Conservation (phyloP, 78 protist genomes). For the Dictyostelium capitatum region DNA sequence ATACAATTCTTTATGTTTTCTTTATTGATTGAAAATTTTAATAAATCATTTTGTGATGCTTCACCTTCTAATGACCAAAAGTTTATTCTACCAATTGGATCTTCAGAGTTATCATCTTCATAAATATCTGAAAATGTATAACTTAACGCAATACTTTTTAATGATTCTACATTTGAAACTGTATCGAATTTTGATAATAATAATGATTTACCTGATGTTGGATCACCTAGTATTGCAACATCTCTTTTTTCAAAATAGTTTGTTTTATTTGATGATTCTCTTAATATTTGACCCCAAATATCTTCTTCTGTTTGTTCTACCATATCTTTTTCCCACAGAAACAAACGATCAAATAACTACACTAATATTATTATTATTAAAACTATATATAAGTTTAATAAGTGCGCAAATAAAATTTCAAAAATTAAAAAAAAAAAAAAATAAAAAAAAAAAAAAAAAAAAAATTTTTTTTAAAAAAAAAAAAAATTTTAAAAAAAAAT, state of each 20-base stretch:
- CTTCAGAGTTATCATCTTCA: constrained; percentile 68
- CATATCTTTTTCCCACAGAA: background rate
- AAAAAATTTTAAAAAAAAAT: too few species aligned
- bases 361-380: too few species aligned
- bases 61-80: constrained; percentile 84
- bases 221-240: constrained; percentile 75
- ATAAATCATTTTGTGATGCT: constrained; percentile 58
- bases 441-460: too few species aligned
- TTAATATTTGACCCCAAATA: constrained; percentile 72
- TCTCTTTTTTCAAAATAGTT: constrained; percentile 64
- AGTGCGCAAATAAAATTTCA: too few species aligned
- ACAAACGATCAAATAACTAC: background rate
- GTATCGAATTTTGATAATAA: constrained; percentile 70
- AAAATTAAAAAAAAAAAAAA: too few species aligned
- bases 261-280: constrained; percentile 66
- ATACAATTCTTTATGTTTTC: constrained; percentile 54
- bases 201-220: constrained; percentile 58
- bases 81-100: constrained; percentile 77
- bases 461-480: too few species aligned
- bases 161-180: constrained; percentile 44
- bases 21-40: constrained; percentile 66
- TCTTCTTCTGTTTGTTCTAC: constrained; percentile 59
- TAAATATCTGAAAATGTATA: constrained; percentile 65
- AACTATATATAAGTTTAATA: too few species aligned
- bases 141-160: constrained; percentile 70